These are phyloP conservation scores for Cordia subcordata DNA, from an alignment of 257 asterid species.

Conservation along the genomic window DNA sequence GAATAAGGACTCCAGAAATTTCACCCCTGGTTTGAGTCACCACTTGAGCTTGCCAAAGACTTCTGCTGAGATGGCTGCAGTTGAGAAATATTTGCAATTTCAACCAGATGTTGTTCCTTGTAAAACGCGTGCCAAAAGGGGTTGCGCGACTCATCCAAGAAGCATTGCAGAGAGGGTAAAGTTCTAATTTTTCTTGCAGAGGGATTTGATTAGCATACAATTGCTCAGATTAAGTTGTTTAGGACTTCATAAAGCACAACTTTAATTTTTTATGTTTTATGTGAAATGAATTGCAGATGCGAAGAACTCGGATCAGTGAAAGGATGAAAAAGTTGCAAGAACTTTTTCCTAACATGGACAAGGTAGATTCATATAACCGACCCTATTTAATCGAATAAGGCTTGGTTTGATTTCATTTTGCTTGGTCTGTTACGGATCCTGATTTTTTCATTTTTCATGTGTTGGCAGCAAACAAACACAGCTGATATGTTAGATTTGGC, in stretches of 20 bases:
- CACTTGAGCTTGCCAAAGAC: constrained; percentile 83
- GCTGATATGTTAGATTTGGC: constrained; percentile 92
- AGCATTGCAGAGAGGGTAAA: constrained; percentile 93
- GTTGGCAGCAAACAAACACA: constrained; percentile 77
- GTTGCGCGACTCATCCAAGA: constrained; percentile 89
- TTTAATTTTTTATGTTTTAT: not conserved
- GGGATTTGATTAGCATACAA: not conserved
- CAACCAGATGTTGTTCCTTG: constrained; percentile 64
- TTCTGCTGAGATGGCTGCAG: constrained; percentile 44
- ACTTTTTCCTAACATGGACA: constrained; percentile 81
- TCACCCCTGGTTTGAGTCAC: constrained; percentile 42
- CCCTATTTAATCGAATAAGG: too few species aligned
- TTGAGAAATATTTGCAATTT: constrained; percentile 59
- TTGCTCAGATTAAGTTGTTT: not conserved
- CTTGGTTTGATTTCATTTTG: too few species aligned
- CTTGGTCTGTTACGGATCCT: not conserved
- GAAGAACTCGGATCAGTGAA: constrained; percentile 75
- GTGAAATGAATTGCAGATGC: constrained; percentile 33
- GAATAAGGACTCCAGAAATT: constrained; percentile 46
- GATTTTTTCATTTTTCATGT: not conserved
- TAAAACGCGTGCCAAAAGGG: constrained; percentile 83
- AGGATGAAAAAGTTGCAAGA: constrained; percentile 90
- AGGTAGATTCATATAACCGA: constrained; percentile 42
- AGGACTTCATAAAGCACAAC: not conserved
- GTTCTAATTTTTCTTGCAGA: not conserved